Base-by-base conservation (phyloP, 768 basidiomycete genomes). In the Russula sp. region DNA sequence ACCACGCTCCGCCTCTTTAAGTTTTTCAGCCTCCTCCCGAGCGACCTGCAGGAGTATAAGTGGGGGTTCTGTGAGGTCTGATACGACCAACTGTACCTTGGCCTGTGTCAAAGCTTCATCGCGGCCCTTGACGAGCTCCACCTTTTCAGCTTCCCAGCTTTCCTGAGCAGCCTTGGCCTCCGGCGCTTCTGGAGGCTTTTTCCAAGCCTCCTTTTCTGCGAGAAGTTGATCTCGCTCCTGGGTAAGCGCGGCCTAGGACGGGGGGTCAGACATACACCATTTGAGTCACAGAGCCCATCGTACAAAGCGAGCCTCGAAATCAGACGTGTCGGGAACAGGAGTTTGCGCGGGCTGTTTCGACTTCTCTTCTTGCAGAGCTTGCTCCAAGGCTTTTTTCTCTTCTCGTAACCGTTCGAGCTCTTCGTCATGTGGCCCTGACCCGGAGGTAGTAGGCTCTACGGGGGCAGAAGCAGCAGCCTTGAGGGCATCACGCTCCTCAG, bases 211-310 rank as follows among this genome's bases (percentile, higher is more conserved):
- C 68, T 84, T 87, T 68, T 87, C 87, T 0, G 77, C 78, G 32
- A 86, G 73, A 18, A 90, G 72, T 53, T 75, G 77, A 67, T 88
- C 87, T 53, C 83, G 77, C 71, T 92, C 84, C 47, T 79, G 77
- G 57, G 73, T 77, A 32, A 90, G 70, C 49, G 77, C 65, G 55
- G 79, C 74, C 86, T 89, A 38, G 1, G 5, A 45, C 11, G 7
- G 22, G 25, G 3, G 16, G 39, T 52, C 16, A 50, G 43, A 42
- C 16, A 34, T 13, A 29, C 7, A 1, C 18, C 29, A 8, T 9
- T 14, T 25, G 7, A 4, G 35, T 22, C 52, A 5, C 11, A 6
- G n/a, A 29, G 48, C 35, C 9, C 3, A 39, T 69, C 77, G 7
- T 65, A 79, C 78, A 29, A 80, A 53, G 34, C 73, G 60, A 3